Base-by-base conservation (phyloP, 1,284 basidiomycete genomes). In the Cryptococcus maquisensis region DNA sequence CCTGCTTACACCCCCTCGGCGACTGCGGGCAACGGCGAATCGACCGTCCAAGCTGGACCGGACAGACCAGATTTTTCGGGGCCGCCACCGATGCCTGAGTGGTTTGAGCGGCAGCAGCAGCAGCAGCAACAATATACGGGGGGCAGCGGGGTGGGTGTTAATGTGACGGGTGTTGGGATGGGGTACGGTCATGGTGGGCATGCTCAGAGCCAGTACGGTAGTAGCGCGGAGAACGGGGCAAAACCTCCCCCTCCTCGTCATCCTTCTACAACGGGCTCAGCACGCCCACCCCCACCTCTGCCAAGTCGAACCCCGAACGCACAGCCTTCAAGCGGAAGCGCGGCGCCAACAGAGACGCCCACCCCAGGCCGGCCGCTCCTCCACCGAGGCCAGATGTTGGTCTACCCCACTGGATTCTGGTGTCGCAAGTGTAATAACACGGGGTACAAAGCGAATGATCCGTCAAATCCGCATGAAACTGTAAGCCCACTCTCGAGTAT, bases 401-500 rank as follows among this genome's bases (percentile, higher is more conserved):
- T 77, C 2, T 77, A 75, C 48, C 74, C 74, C 20, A 66, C 64
- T 44, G 67, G 64, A 0, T 57, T 66, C 53, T 63, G 45, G 28
- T 77, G 75, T 55, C 40, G 51, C 10, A 75, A 75, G 55, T 77
- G 75, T 67, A 47, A 49, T 3, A 77, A 77, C 54, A 77, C 75
- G 16, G 75, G 75, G 8, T 77, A 71, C 58, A 75, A 75, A 55
- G 56, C 65, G 8, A 61, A 59, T 37, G 71, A 77, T 57, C 71
- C 73, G 3, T 60, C 56, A 16, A 66, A 72, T 49, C 73, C 73
- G 7, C 65, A 66, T 54, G 65, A 66, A 20, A 55, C 52, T 10
- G 71, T 69, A 44, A 53, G 66, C 63, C n/a, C 13, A 47, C 9
- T 26, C 12, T 8, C 36, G 16, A 24, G 20, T 23, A 35, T 41